Base-by-base conservation (phyloP, 108 stramenopile genomes). In the Skeletonema tropicum region DNA sequence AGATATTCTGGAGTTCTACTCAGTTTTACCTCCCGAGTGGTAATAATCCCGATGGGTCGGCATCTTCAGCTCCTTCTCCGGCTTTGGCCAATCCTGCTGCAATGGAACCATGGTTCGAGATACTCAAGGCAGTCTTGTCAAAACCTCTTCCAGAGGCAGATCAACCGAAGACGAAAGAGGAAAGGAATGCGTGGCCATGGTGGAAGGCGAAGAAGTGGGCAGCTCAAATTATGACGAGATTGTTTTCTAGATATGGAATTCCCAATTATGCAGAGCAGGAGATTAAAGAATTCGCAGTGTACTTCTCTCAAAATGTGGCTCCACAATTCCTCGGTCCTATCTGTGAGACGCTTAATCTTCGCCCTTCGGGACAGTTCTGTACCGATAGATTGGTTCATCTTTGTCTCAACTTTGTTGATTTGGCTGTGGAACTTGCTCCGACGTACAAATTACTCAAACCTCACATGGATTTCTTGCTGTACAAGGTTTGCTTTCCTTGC, bases 191-290 rank as follows among this genome's bases (percentile, higher is more conserved):
- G 14, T 98, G 95, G 96, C 96, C 97, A 1, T 97, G 96, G 96
- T 99, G 98, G 98, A 99, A 99, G 79, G 92, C 94, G 3, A 99
- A 99, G 82, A 99, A 99, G 86, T 98, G 97, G 97, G 83, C 96
- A 7, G 92, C 89, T 7, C 97, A 95, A 75, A 96, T 98, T 60
- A 94, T 96, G 90, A 89, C 90, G 36, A 86, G 97, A 2, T 81
- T 97, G 45, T 96, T 98, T 73, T 91, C 93, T 12, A 89, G 98
- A 4, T 99, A 99, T 77, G 98, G 97, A 21, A 95, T 97, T 72
- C 95, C 97, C 6, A 85, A 86, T 57, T 97, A 97, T 69, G 95
- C 95, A 9, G 92, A 92, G 68, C 92, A 92, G 23, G 87, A 87
- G 49, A 87, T 89, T 29, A 93, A 97, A 66, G 87, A 86, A 59